Evolutionary conservation across 345 rosid species (phyloP).

Genomic region (Syzygium oleosum): DNA sequence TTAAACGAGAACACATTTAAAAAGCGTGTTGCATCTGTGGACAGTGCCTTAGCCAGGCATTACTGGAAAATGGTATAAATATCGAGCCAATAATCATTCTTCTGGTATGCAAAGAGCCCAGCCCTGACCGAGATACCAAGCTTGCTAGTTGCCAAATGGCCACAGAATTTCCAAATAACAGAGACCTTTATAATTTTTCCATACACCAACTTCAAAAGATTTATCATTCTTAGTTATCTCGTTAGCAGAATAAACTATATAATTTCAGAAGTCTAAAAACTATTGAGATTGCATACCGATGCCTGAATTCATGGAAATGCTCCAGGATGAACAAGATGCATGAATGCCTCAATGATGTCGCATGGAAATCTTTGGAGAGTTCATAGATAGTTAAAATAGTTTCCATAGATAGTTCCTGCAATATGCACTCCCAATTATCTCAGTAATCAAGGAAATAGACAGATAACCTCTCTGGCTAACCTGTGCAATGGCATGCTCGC

Average conservation of each 20-base stretch:
- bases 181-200: too few species aligned
- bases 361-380: slow-evolving; percentile 56
- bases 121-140: not conserved
- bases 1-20: not conserved
- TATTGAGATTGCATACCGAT: not conserved
- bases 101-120: not conserved
- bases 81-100: slow-evolving; percentile 69
- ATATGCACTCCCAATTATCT: not conserved
- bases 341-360: slow-evolving; percentile 41
- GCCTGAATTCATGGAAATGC: slow-evolving; percentile 39
- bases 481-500: slow-evolving; percentile 88
- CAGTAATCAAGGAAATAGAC: too few species aligned
- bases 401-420: slow-evolving; percentile 47
- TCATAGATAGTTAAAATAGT: slow-evolving; percentile 56
- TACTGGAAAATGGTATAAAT: slow-evolving; percentile 7
- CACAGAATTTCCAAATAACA: not conserved
- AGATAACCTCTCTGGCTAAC: slow-evolving; percentile 23
- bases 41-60: slow-evolving; percentile 31
- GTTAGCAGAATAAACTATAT: not conserved
- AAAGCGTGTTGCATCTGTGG: not conserved
- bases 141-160: not conserved
- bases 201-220: not conserved
- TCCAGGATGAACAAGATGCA: slow-evolving; percentile 57
- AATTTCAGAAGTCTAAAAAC: not conserved
- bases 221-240: not conserved